These are phyloP conservation scores for Fonsecaea monophora DNA, from an alignment of 2,329 filamentous ascomycete species.

Conservation along the genomic window DNA sequence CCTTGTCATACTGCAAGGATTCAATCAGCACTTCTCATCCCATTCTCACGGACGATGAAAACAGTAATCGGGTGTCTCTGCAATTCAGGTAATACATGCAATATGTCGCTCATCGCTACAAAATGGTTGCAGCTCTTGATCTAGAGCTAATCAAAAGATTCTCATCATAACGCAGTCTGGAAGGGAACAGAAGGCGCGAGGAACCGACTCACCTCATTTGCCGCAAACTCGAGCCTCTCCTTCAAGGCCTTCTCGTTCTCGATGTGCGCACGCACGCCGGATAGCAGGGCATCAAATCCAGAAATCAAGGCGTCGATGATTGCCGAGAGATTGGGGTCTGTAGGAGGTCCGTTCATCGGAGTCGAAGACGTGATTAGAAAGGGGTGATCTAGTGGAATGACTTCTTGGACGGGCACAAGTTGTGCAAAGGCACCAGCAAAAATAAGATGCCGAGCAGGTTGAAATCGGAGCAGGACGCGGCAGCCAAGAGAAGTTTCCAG, in stretches of 20 bases:
- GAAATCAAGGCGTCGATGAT: conserved; percentile 28
- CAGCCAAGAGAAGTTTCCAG: neutral
- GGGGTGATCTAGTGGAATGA: neutral
- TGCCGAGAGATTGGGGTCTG: conserved; percentile 21
- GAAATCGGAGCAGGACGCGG: neutral
- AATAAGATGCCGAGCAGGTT: neutral
- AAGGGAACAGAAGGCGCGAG: neutral
- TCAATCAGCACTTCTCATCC: conserved; percentile 42
- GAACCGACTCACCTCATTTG: conserved; percentile 34
- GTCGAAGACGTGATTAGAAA: neutral
- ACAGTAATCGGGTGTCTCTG: conserved; percentile 39
- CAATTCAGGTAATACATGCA: conserved; percentile 61
- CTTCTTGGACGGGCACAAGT: neutral
- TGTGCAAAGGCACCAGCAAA: neutral
- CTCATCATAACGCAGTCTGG: conserved; percentile 44
- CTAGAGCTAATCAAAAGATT: conserved; percentile 75
- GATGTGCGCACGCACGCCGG: conserved; percentile 20
- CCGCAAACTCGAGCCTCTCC: conserved; percentile 31
- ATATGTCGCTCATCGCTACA: conserved; percentile 68
- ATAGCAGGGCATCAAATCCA: conserved; percentile 29
- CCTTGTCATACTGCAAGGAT: conserved; percentile 45
- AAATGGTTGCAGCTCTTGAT: conserved; percentile 69
- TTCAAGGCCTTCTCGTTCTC: conserved; percentile 28
- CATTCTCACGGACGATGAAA: conserved; percentile 31
- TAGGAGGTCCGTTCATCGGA: conserved; percentile 26